Evolutionary conservation across 2,329 filamentous ascomycete species (phyloP).

Genomic region (Aspergillus persii): DNA sequence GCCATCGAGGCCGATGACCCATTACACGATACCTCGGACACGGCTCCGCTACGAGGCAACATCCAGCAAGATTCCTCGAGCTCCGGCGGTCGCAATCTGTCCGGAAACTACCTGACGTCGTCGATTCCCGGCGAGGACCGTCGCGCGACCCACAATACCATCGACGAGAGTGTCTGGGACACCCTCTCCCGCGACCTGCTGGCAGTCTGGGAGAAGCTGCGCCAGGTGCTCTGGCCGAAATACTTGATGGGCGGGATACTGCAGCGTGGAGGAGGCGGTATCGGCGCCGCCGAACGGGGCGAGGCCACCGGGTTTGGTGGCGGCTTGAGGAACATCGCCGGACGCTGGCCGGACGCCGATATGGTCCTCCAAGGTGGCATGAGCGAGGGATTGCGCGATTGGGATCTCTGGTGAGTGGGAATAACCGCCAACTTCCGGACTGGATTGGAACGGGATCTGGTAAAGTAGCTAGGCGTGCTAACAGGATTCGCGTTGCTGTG

Average conservation of each 20-base stretch:
- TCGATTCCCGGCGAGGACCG: slow-evolving; percentile 91
- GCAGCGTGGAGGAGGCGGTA: slow-evolving; percentile 54
- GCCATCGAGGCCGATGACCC: slow-evolving; percentile 93
- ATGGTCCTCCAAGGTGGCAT: slow-evolving; percentile 67
- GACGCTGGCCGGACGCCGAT: slow-evolving; percentile 67
- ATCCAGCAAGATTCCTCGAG: slow-evolving; percentile 61
- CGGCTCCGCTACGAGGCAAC: slow-evolving; percentile 78
- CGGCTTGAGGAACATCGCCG: slow-evolving; percentile 55
- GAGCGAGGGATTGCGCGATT: slow-evolving; percentile 88
- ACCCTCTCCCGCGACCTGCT: slow-evolving; percentile 89
- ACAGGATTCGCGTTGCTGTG: slow-evolving; percentile 10
- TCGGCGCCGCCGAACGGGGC: slow-evolving; percentile 56
- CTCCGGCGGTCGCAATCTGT: slow-evolving; percentile 56
- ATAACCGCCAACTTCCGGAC: no score
- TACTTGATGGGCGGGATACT: slow-evolving; percentile 76
- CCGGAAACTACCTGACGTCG: slow-evolving; percentile 82
- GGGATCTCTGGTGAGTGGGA: slow-evolving; percentile 77
- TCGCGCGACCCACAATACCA: slow-evolving; percentile 82
- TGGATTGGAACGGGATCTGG: no score
- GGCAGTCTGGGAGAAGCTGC: slow-evolving; percentile 97
- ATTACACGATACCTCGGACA: slow-evolving; percentile 65
- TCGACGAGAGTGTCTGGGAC: slow-evolving; percentile 96
- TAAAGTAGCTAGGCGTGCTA: slow-evolving; percentile 3
- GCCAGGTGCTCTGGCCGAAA: slow-evolving; percentile 92
- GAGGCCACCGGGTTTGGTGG: slow-evolving; percentile 49